These are phyloP conservation scores for Taxawa tesnikishii DNA, from an alignment of 2,329 filamentous ascomycete genomes.

Conservation along the genomic window DNA sequence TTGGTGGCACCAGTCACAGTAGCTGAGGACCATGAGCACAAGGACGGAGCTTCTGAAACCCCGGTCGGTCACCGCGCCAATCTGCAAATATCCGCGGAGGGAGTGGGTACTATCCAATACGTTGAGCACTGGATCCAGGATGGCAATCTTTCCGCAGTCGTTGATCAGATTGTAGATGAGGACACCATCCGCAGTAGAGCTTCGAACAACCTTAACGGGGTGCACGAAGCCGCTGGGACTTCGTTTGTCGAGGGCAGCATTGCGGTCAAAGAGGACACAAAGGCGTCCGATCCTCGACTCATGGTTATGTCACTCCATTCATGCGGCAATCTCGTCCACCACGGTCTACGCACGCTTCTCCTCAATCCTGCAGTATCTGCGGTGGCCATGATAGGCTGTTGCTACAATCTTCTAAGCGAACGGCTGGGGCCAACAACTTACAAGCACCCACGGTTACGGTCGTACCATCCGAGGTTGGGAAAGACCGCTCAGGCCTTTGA, in stretches of 20 bases:
- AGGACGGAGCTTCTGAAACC: conserved; percentile 1
- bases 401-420: conserved; percentile 93
- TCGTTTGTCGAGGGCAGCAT: conserved; percentile 8
- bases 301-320: conserved; percentile 95
- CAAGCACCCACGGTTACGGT: conserved; percentile 68
- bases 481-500: conserved; percentile 63
- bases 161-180: conserved; percentile 43
- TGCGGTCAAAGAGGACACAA: conserved; percentile 6
- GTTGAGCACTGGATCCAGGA: conserved; percentile 62
- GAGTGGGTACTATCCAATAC: conserved; percentile 63
- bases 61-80: conserved; percentile 26
- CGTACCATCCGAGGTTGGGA: conserved; percentile 56
- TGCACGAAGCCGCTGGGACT: conserved; percentile 10
- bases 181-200: conserved; percentile 1
- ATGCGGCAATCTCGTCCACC: conserved; percentile 93
- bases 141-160: conserved; percentile 56
- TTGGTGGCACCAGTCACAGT: not conserved
- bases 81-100: conserved; percentile 45
- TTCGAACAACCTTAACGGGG: conserved; percentile 2
- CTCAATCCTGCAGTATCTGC: conserved; percentile 74
- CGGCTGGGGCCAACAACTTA: conserved; percentile 75
- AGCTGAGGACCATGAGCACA: conserved; percentile 2
- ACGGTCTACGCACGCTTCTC: conserved; percentile 74
- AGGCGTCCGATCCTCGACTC: conserved; percentile 33
- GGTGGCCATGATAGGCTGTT: conserved; percentile 95